Conservation (phyloP, 305 asterid species). For the Ilex paraguariensis region DNA sequence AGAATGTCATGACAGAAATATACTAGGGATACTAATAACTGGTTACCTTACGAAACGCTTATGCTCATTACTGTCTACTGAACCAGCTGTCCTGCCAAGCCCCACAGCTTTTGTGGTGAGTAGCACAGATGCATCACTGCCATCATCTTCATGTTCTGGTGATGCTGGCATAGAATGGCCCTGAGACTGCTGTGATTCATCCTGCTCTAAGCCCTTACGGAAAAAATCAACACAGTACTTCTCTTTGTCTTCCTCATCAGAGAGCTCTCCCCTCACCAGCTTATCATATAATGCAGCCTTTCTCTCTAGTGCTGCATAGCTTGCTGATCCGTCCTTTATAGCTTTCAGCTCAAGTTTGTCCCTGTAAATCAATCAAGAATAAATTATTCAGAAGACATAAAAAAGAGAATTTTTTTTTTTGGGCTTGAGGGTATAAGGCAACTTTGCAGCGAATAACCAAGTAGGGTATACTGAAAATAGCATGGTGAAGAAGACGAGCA, state of each 20-base stretch:
- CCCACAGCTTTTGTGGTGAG: conserved; percentile 48
- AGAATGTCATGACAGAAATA: no score
- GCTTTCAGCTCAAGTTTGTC: conserved; percentile 95
- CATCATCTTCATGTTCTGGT: conserved; percentile 36
- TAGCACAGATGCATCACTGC: conserved; percentile 27
- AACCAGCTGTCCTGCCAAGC: conserved; percentile 46
- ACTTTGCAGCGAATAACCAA: no score
- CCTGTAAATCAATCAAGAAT: conserved; percentile 33
- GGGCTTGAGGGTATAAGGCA: no score
- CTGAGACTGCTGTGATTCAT: conserved; percentile 25
- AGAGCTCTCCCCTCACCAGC: conserved; percentile 73
- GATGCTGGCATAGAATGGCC: conserved; percentile 25
- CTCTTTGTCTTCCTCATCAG: conserved; percentile 89
- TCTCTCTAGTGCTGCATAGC: conserved; percentile 91
- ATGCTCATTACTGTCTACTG: conserved; percentile 68
- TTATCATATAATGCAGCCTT: conserved; percentile 75
- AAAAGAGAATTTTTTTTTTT: no score
- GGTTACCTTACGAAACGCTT: conserved; percentile 75
- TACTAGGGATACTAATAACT: no score
- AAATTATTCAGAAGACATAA: no score
- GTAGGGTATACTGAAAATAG: no score
- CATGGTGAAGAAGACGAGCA: no score
- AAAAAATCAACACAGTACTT: conserved; percentile 92
- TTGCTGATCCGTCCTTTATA: conserved; percentile 72
- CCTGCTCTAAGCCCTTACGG: conserved; percentile 62